Evolutionary conservation across 306 rosid genomes (phyloP), one percentile per base, ranked within the genome.

Genomic region (Rubus idaeus): DNA sequence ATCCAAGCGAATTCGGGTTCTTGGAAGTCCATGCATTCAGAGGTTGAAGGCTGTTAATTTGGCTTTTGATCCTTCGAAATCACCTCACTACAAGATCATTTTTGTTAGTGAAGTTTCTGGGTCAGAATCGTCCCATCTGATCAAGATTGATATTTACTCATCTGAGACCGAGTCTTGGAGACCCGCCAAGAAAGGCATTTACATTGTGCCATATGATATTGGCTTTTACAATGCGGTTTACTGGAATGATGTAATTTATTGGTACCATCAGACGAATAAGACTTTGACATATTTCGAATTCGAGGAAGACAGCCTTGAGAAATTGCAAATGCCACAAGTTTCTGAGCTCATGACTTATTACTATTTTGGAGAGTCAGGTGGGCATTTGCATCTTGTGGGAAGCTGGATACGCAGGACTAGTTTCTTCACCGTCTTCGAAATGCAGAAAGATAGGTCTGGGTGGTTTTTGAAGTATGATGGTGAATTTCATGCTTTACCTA

Each of bases 181-280:
- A 50, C 30, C 30, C 21, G 71, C 57, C 62, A 35, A 3, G 5
- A 70, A 70, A 46, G 40, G 62, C 70, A 13, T 40, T 30, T 71
- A 76, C 64, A 46, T 18, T 26, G 80, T 74, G 46, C 78, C 75
- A 5, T 30, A 40, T 12, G 79, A 68, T 18, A 75, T 79, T 37
- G 76, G 42, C 53, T 82, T 82, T 52, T 46, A 44, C 39, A n/a
- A n/a, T 18, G 84, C 82, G 0, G 82, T 76, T 39, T 76, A 68
- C 74, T 82, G 88, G 79, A 85, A 82, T 30, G 81, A 71, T 16
- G 84, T 73, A 4, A 52, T 85, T 12, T 83, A 76, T 40, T 79
- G 88, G 88, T 39, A 57, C 47, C 58, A 73, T 46, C n/a, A 21
- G 70, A 12, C 13, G 37, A 10, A 80, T 47, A 21, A 60, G 69